Evolutionary conservation across 768 basidiomycete genomes (phyloP).

Genomic region (Omphalotus guepiniiformis): DNA sequence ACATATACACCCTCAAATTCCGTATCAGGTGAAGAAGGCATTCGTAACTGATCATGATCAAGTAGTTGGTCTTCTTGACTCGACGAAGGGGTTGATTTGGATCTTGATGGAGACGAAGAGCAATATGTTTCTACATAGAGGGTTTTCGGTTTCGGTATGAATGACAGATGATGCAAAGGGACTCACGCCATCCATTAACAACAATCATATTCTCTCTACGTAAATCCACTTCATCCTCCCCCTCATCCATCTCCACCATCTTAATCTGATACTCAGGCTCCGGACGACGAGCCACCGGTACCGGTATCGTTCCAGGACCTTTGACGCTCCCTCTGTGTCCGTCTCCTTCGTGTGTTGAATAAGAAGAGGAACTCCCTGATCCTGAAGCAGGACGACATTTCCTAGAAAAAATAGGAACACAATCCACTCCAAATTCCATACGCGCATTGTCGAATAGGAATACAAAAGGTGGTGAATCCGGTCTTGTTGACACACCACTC

Average conservation of each 20-base stretch:
- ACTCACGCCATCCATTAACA: conserved; percentile 65
- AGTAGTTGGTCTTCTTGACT: conserved; percentile 38
- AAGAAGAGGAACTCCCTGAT: background rate
- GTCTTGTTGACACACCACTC: background rate
- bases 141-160: no score
- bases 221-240: conserved; percentile 38
- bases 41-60: conserved; percentile 43
- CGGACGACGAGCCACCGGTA: no score
- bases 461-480: conserved; percentile 1
- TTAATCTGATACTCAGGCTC: no score
- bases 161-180: background rate
- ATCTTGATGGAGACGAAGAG: conserved; percentile 27
- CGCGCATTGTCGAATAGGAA: background rate
- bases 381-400: background rate
- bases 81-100: conserved; percentile 31
- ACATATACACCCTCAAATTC: no score
- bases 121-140: conserved; percentile 27
- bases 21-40: conserved; percentile 45
- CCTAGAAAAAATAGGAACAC: conserved; percentile 43
- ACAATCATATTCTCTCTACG: conserved; percentile 50
- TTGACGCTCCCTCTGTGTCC: no score
- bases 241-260: conserved; percentile 18
- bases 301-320: no score
- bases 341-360: background rate
- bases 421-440: background rate